Percentiles rank a stretch among this genome's conserved stretches.
Conservation (phyloP, 1,284 basidiomycete species). For the Rhodotorula sp. region DNA sequence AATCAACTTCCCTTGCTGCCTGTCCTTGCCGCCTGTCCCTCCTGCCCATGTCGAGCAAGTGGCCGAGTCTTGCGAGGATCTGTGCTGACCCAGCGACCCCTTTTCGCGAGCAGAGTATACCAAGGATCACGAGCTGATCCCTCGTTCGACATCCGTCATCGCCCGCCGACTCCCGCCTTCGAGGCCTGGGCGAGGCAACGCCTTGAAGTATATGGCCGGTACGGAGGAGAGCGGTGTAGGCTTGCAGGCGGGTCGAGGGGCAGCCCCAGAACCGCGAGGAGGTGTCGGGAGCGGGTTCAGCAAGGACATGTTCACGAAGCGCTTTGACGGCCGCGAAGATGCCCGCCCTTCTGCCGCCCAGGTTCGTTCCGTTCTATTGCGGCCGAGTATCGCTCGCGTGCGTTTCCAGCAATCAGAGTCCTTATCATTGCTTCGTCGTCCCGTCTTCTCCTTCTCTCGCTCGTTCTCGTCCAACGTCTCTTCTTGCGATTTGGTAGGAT, state of each 20-base stretch:
- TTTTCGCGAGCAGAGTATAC: slow-evolving; percentile 69
- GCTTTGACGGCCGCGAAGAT: slow-evolving; percentile 82
- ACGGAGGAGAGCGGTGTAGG: slow-evolving; percentile 11
- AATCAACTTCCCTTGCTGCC: not conserved
- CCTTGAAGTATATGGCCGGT: slow-evolving; percentile 48
- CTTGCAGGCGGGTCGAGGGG: slow-evolving; percentile 31
- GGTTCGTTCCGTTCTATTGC: slow-evolving; percentile 12
- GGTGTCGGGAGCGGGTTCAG: slow-evolving; percentile 34
- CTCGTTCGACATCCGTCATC: slow-evolving; percentile 89
- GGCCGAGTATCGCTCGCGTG: not conserved
- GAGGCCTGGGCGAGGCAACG: slow-evolving; percentile 87
- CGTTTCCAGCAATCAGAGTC: not conserved
- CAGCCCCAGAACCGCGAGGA: slow-evolving; percentile 41
- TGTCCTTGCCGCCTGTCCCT: too few species aligned
- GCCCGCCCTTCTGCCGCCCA: slow-evolving; percentile 14
- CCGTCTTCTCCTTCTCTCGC: not conserved
- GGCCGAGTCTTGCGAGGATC: too few species aligned
- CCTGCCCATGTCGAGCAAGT: not conserved
- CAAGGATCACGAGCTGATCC: slow-evolving; percentile 87
- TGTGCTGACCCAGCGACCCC: too few species aligned
- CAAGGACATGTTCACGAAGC: slow-evolving; percentile 64
- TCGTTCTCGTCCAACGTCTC: not conserved
- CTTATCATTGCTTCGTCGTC: slow-evolving; percentile 9
- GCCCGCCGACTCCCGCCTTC: slow-evolving; percentile 83
- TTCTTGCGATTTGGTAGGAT: not conserved